These are phyloP conservation scores for Gossypium laxum DNA, from an alignment of 441 rosid genomes.

Conservation along the genomic window DNA sequence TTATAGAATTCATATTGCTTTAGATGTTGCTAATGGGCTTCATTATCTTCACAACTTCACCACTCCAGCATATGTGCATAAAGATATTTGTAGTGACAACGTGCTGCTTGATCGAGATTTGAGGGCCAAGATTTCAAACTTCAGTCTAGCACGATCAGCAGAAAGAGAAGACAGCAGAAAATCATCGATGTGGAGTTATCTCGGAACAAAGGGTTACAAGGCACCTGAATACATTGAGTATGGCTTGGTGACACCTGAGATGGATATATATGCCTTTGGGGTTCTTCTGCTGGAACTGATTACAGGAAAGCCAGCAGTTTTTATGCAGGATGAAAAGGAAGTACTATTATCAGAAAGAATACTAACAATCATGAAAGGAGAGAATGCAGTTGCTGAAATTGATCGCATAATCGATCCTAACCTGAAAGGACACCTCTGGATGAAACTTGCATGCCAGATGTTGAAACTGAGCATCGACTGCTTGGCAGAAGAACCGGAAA, in stretches of 20 bases:
- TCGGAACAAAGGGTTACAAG: conserved; percentile 54
- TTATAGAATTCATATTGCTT: conserved; percentile 50
- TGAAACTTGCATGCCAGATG: conserved; percentile 17
- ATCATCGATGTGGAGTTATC: conserved; percentile 50
- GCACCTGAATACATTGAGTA: conserved; percentile 30
- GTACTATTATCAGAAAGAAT: conserved; percentile 20
- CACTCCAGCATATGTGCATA: conserved; percentile 56
- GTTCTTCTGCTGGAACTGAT: conserved; percentile 29
- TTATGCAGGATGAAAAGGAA: conserved; percentile 21
- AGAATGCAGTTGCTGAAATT: conserved; percentile 15
- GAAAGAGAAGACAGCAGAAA: conserved; percentile 37
- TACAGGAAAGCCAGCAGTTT: conserved; percentile 26
- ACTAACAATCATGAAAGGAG: conserved; percentile 19
- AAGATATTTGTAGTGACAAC: conserved; percentile 41
- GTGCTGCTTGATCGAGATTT: conserved; percentile 51
- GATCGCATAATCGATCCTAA: conserved; percentile 20
- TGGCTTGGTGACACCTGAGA: conserved; percentile 27
- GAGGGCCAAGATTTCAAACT: conserved; percentile 61
- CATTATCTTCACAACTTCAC: conserved; percentile 66
- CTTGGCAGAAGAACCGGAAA: conserved; percentile 25
- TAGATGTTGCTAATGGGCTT: conserved; percentile 68
- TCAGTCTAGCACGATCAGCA: conserved; percentile 48
- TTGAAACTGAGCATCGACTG: conserved; percentile 25
- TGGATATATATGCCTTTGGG: conserved; percentile 32
- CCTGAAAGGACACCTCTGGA: conserved; percentile 6